A percentile compares a stretch with the other conserved stretches of the same genome.
Conservation (phyloP, 495 filamentous ascomycete species). For the Hypoxylon fragiforme region DNA sequence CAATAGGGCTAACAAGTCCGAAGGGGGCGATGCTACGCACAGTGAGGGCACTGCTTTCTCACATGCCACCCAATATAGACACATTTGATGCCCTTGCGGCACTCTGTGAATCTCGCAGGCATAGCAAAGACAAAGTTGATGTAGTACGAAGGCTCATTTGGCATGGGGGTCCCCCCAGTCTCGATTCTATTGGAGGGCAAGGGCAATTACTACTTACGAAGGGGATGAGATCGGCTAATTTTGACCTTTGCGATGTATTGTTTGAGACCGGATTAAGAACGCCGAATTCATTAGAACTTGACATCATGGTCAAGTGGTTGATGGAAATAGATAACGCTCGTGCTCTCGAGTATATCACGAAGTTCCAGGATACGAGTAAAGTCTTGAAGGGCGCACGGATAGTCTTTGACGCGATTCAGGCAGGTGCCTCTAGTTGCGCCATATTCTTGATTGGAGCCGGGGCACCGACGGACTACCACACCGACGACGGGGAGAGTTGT, state of each 20-base stretch:
- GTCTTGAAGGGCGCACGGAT: neutral
- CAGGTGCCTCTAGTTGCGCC: neutral
- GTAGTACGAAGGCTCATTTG: no score
- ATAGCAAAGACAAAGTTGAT: neutral
- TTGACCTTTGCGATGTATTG: conserved; percentile 31
- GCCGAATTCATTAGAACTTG: neutral
- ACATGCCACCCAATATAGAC: conserved; percentile 3
- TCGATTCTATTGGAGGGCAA: neutral
- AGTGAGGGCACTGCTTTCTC: conserved; percentile 14
- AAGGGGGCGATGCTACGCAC: conserved; percentile 15
- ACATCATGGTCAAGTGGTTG: neutral
- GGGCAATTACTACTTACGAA: conserved; percentile 17
- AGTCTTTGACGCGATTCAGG: neutral
- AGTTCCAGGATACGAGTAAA: neutral
- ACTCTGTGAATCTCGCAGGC: no score
- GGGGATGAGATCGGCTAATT: conserved; percentile 15
- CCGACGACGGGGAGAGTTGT: neutral
- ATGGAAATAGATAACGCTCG: neutral
- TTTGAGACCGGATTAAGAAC: conserved; percentile 26
- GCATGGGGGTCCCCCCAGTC: no score
- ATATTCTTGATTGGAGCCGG: conserved; percentile 7
- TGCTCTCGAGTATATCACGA: neutral
- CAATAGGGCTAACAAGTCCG: conserved; percentile 18
- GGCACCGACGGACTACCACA: neutral
- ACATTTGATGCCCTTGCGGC: conserved; percentile 17